These are phyloP conservation scores for Plantago major DNA, from an alignment of 257 asterid species.

Conservation along the genomic window DNA sequence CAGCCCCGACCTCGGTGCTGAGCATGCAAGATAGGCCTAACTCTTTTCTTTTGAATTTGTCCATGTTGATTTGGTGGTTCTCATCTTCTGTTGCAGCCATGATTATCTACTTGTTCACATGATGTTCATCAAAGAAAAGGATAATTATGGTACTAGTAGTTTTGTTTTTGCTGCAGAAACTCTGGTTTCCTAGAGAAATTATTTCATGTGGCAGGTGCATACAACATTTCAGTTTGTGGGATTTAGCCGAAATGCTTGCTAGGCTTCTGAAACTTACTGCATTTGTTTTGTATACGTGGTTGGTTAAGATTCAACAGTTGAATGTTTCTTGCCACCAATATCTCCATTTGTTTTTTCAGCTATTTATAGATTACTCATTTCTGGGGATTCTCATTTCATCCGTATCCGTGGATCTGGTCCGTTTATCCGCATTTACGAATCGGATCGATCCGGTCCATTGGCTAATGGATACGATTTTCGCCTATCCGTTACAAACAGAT, in stretches of 20 bases:
- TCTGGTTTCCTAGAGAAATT: neutral
- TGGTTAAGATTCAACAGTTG: constrained; percentile 30
- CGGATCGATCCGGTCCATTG: too few species aligned
- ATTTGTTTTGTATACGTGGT: constrained; percentile 1
- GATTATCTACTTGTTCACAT: neutral
- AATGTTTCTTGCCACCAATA: constrained; percentile 29
- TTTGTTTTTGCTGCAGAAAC: neutral
- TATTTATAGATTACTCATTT: neutral
- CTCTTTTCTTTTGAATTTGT: constrained; percentile 51
- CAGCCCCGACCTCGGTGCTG: constrained; percentile 83
- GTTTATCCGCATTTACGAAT: too few species aligned
- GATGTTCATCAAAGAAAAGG: neutral
- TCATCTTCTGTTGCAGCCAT: constrained; percentile 42
- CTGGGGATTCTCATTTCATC: too few species aligned
- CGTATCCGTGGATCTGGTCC: too few species aligned
- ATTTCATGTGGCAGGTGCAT: neutral
- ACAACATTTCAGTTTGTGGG: constrained; percentile 5
- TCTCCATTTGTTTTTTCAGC: constrained; percentile 16
- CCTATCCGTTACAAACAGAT: too few species aligned
- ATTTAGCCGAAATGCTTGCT: too few species aligned
- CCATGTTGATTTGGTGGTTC: constrained; percentile 18
- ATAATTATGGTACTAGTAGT: too few species aligned
- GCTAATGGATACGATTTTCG: too few species aligned
- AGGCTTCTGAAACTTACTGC: too few species aligned
- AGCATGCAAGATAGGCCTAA: constrained; percentile 86